Percentiles rank a stretch among this genome's conserved stretches.
Evolutionary conservation across 2,329 filamentous ascomycete species (phyloP).

Genomic region (Neonectria ditissima): DNA sequence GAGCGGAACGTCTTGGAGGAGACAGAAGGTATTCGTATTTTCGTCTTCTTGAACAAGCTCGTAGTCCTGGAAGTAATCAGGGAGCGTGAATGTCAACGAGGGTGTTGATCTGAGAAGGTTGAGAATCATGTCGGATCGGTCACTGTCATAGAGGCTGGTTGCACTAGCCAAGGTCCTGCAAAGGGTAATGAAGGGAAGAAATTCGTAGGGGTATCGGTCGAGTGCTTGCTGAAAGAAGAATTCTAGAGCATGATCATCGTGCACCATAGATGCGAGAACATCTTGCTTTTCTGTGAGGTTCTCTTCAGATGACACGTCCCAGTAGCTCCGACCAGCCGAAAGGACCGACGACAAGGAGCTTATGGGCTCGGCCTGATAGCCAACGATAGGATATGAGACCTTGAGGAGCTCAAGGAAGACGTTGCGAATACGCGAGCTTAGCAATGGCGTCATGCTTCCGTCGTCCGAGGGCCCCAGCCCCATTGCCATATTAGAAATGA

Average conservation of each 20-base stretch:
- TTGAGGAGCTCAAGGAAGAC: constrained; percentile 78
- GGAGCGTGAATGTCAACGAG: constrained; percentile 82
- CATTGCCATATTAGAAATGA: constrained; percentile 63
- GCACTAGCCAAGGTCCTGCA: constrained; percentile 70
- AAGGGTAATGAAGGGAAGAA: constrained; percentile 79
- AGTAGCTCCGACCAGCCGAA: constrained; percentile 64
- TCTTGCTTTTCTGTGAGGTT: constrained; percentile 50
- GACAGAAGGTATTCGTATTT: constrained; percentile 81
- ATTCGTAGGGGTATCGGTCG: constrained; percentile 87
- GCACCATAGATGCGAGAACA: constrained; percentile 50
- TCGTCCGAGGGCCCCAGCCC: constrained; percentile 59
- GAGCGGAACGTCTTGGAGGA: constrained; percentile 73
- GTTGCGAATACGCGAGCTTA: constrained; percentile 72
- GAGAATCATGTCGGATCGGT: constrained; percentile 65
- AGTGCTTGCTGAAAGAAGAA: constrained; percentile 75
- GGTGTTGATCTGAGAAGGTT: constrained; percentile 76
- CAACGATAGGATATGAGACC: constrained; percentile 72
- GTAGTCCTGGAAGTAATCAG: constrained; percentile 78
- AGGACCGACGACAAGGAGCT: constrained; percentile 74
- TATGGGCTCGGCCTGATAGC: constrained; percentile 80
- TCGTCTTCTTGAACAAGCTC: constrained; percentile 86
- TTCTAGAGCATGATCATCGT: constrained; percentile 62
- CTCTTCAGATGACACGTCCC: constrained; percentile 60
- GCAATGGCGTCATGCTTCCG: constrained; percentile 64
- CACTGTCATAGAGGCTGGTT: constrained; percentile 46